These are phyloP conservation scores for Sinapis alba DNA, from an alignment of 441 rosid genomes.

Conservation along the genomic window DNA sequence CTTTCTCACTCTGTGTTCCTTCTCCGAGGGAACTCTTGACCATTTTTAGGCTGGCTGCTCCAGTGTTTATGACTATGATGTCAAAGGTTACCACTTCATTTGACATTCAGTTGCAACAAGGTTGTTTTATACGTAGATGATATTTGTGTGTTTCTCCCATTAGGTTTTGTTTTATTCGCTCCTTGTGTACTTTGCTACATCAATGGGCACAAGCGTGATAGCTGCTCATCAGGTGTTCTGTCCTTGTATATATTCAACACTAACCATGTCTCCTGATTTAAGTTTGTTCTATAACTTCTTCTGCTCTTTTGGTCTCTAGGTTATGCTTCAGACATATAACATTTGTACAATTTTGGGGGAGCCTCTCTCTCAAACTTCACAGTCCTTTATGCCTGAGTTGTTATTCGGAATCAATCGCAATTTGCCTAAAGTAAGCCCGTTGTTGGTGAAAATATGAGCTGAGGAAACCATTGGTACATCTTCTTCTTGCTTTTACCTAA, in stretches of 20 bases:
- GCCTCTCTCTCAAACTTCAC: constrained; percentile 95
- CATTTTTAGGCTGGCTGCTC: constrained; percentile 76
- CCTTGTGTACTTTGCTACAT: constrained; percentile 81
- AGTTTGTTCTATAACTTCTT: constrained; percentile 10
- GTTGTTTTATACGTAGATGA: constrained; percentile 28
- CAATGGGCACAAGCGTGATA: constrained; percentile 76
- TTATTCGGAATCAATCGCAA: constrained; percentile 65
- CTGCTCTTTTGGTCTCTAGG: constrained; percentile 46
- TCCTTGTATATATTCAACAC: not conserved
- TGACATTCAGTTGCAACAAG: constrained; percentile 12
- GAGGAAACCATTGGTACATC: constrained; percentile 1
- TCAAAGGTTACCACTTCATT: constrained; percentile 50
- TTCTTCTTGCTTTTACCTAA: constrained; percentile 13
- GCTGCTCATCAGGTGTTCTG: constrained; percentile 90
- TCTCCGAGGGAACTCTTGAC: constrained; percentile 57
- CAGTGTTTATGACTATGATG: constrained; percentile 71
- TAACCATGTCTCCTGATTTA: constrained; percentile 10
- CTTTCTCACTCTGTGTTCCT: constrained; percentile 64
- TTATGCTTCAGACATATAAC: constrained; percentile 75
- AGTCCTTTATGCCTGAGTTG: constrained; percentile 93
- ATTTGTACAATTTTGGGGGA: constrained; percentile 85
- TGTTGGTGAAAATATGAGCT: constrained; percentile 6
- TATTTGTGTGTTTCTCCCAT: constrained; percentile 23
- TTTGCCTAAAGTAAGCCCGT: constrained; percentile 59
- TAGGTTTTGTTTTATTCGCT: constrained; percentile 86